Percentiles rank a stretch among this genome's conserved stretches.
These are phyloP conservation scores for Ustilago esculenta DNA, from an alignment of 1,284 basidiomycete species.

Conservation along the genomic window DNA sequence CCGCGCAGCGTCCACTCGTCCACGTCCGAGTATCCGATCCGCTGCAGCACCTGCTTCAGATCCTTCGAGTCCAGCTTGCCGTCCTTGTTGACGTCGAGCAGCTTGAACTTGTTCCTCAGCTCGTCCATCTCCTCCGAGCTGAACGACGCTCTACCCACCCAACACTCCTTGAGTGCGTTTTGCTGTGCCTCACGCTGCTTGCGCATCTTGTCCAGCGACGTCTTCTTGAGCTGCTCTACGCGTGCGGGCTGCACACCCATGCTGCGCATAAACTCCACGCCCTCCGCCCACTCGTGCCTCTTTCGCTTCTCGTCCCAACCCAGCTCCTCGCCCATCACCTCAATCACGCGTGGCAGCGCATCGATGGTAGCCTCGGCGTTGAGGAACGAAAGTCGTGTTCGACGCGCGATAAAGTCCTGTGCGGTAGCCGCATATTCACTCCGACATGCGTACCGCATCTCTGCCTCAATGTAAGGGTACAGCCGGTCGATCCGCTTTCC, in stretches of 20 bases:
- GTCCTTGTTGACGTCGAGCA: constrained; percentile 58
- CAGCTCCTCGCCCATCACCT: constrained; percentile 88
- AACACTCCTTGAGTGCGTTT: constrained; percentile 32
- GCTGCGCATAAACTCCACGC: constrained; percentile 65
- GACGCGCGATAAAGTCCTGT: constrained; percentile 89
- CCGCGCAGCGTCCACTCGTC: constrained; percentile 53
- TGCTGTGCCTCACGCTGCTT: constrained; percentile 44
- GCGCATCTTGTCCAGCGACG: constrained; percentile 53
- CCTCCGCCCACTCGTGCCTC: constrained; percentile 64
- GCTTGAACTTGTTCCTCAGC: constrained; percentile 53
- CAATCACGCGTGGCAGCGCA: constrained; percentile 84
- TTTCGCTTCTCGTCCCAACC: constrained; percentile 78
- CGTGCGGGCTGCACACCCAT: constrained; percentile 67
- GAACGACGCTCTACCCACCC: constrained; percentile 43
- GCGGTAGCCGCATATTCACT: constrained; percentile 92
- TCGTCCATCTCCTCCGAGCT: constrained; percentile 60
- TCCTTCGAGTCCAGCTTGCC: constrained; percentile 59
- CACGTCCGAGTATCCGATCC: constrained; percentile 57
- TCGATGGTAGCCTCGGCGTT: constrained; percentile 87
- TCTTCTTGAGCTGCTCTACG: constrained; percentile 48
- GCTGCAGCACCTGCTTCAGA: constrained; percentile 55
- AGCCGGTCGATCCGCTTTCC: constrained; percentile 79
- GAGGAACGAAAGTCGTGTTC: constrained; percentile 90
- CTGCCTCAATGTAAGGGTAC: constrained; percentile 92
- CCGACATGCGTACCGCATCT: constrained; percentile 87